Conservation (phyloP, 2,329 filamentous ascomycete genomes). For the Trichophyton equinum region DNA sequence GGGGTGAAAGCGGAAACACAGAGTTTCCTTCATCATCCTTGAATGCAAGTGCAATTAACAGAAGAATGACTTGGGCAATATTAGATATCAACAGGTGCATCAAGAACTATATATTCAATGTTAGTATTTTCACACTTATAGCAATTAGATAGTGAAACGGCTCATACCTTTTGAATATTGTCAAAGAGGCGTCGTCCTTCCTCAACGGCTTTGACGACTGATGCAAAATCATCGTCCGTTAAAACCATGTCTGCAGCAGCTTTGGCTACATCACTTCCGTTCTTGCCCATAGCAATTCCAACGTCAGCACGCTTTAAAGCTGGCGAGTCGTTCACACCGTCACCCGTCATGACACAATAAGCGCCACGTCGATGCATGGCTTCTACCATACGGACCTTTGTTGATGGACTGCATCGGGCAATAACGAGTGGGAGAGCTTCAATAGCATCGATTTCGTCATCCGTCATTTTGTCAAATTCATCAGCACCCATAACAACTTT, state of each 20-base stretch:
- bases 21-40: constrained; percentile 58
- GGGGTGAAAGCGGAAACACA: constrained; percentile 71
- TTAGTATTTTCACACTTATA: constrained; percentile 43
- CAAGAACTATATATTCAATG: constrained; percentile 47
- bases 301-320: constrained; percentile 63
- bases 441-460: constrained; percentile 52
- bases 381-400: constrained; percentile 73
- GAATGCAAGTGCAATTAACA: constrained; percentile 70
- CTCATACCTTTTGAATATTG: constrained; percentile 52
- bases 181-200: constrained; percentile 69
- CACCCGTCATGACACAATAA: constrained; percentile 69
- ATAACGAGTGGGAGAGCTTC: constrained; percentile 40
- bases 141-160: background rate
- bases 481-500: constrained; percentile 57
- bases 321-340: constrained; percentile 67
- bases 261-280: constrained; percentile 67
- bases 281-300: constrained; percentile 67
- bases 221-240: constrained; percentile 64
- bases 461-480: constrained; percentile 60
- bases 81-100: constrained; percentile 68
- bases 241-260: constrained; percentile 44
- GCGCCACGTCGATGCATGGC: constrained; percentile 37
- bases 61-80: constrained; percentile 68
- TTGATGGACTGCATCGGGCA: constrained; percentile 38
- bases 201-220: constrained; percentile 66